Base-by-base conservation (phyloP, 2,329 filamentous ascomycete species). In the Coniochaeta hoffmannii region DNA sequence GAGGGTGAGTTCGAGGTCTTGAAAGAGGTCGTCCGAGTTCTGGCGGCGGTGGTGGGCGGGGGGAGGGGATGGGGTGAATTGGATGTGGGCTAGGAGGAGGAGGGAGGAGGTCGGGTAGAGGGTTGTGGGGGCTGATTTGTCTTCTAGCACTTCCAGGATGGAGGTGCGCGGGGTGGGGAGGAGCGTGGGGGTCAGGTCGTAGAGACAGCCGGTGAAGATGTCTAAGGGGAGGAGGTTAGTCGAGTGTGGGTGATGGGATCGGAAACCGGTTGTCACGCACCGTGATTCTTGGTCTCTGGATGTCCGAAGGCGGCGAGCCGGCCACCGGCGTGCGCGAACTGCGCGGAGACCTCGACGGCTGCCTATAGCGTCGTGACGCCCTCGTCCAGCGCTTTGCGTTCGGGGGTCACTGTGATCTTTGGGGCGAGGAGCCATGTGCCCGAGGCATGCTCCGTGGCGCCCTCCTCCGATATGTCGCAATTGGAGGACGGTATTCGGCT, bases 1-100 rank as follows among this genome's bases (percentile, higher is more conserved):
- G 2, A 86, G 74, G 55, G 83, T 76, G 30, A 71, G 68, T 62
- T 86, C 80, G 11, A 86, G 70, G 56, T 85, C 80, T 24, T 80
- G 74, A 15, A 87, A 81, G 31, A 86, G 68, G 38, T 79, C 73
- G 12, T 85, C 80, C 0, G 82, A 77, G 36, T 70, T 74, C 50
- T 74, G 70, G 31, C 69, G 68, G 9, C 62, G 31, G 53, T 73
- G 67, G 9, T 57, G 55, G 14, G 12, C 46, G 41, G 57, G 54
- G 51, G 22, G 56, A 30, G 55, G 56, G n/a, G 38, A 36, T 9
- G 59, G 55, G 41, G 68, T 61, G 11, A 79, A 65, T 5, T 66
- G 65, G 4, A 81, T 60, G 46, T 79, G 74, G 12, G 72, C 77
- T n/a, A 84, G 64, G 28, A 81, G 62, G 1, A 83, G 68, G 10